Evolutionary conservation across 306 rosid genomes (phyloP).

Genomic region (Dryas octopetala): DNA sequence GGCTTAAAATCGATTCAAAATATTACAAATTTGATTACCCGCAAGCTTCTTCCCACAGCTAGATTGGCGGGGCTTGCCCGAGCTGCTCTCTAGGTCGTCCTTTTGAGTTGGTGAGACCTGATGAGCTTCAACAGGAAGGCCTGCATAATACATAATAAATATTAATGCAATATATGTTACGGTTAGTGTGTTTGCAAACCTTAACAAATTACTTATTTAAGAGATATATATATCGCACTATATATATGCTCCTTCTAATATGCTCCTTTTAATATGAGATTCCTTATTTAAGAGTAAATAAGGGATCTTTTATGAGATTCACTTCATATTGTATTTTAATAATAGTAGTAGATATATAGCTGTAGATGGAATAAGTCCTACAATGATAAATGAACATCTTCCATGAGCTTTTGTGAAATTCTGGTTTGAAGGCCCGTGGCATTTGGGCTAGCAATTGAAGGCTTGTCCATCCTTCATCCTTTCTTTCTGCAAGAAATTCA

Average conservation of each 20-base stretch:
- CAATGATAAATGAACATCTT: background rate
- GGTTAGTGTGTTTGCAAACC: too few species aligned
- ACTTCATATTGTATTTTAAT: too few species aligned
- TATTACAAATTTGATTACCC: background rate
- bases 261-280: too few species aligned
- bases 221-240: too few species aligned
- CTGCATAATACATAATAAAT: background rate
- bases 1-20: too few species aligned
- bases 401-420: background rate
- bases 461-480: background rate
- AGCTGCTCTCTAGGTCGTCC: background rate
- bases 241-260: background rate
- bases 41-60: background rate
- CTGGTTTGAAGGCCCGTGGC: constrained; percentile 18
- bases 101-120: background rate
- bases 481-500: background rate
- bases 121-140: background rate
- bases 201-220: background rate
- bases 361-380: too few species aligned
- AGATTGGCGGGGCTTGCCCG: background rate
- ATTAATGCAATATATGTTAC: too few species aligned
- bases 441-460: constrained; percentile 26
- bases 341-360: background rate
- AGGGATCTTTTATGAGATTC: too few species aligned
- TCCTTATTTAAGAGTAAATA: too few species aligned